Evolutionary conservation across 2,329 filamentous ascomycete genomes (phyloP), one percentile per base, ranked within the genome.

Genomic region (Macroventuria anomochaeta): DNA sequence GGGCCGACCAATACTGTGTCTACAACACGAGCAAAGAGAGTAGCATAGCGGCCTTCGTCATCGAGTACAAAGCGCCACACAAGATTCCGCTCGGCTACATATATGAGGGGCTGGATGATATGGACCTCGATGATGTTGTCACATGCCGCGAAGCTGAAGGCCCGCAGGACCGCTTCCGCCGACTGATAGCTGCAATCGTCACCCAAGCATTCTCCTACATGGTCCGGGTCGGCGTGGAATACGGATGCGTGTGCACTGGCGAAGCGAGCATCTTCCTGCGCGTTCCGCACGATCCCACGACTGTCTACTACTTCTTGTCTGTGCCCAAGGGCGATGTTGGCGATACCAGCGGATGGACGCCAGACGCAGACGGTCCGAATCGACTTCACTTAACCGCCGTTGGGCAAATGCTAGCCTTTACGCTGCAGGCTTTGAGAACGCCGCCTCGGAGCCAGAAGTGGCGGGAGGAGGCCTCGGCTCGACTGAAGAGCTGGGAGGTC

Each of bases 161-260:
- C 5, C 75, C 75, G 37, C 53, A 68, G 32, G 73, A 78, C 37
- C 56, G 72, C 28, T 73, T 73, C 15, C 72, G 76, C 46, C 73
- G 63, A 53, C 68, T 79, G 5, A 67, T 76, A 0, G 71, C 74
- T 7, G 75, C 79, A 20, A 75, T 79, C 11, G 64, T 83, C 31
- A 78, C 77, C 4, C 76, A 83, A 64, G 76, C 74, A 0, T 83
- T 79, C 59, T 73, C 79, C 29, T 81, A 82, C 62, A 83, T 83
- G 74, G 74, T 83, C 10, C 61, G 77, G 42, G 67, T 65, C 12
- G 76, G 81, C 0, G 67, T 81, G 6, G 72, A 78, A 49, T 80
- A 79, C 55, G 73, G 79, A 11, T 68, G 73, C 21, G 48, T 82
- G 31, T 74, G 69, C 13, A 81, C 75, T 1, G 76, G 76, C 18